Evolutionary conservation across 768 basidiomycete species (phyloP).

Genomic region (Candolleomyces aberdarensis): DNA sequence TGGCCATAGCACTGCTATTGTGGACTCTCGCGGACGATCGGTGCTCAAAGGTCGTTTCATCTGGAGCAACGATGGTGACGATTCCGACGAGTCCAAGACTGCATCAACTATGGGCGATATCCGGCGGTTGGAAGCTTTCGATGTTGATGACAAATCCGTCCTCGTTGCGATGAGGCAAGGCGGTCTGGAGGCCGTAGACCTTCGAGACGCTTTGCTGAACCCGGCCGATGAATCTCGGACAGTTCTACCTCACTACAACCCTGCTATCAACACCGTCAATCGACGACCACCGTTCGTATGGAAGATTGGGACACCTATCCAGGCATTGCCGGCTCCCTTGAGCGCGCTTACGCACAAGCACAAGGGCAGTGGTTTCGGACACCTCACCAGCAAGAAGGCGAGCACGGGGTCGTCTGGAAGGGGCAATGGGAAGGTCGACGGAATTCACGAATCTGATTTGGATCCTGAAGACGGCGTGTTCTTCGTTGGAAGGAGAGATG

Average conservation of each 20-base stretch:
- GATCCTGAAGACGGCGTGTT: conserved; percentile 70
- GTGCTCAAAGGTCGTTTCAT: conserved; percentile 78
- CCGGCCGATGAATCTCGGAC: conserved; percentile 81
- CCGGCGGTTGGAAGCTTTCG: conserved; percentile 80
- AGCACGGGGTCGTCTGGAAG: conserved; percentile 43
- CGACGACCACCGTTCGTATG: conserved; percentile 76
- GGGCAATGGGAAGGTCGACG: conserved; percentile 49
- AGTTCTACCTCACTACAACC: conserved; percentile 65
- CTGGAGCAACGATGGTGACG: conserved; percentile 70
- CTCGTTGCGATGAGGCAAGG: conserved; percentile 86
- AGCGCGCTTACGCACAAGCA: conserved; percentile 32
- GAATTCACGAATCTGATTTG: conserved; percentile 49
- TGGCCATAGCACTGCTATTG: conserved; percentile 84
- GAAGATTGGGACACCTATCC: conserved; percentile 75
- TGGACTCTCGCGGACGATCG: conserved; percentile 81
- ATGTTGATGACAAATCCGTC: conserved; percentile 70
- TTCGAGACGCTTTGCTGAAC: conserved; percentile 73
- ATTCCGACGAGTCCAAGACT: conserved; percentile 32
- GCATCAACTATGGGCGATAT: conserved; percentile 71
- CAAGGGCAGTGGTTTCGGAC: conserved; percentile 33
- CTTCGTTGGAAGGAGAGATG: conserved; percentile 72
- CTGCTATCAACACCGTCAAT: conserved; percentile 58
- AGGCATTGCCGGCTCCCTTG: conserved; percentile 35
- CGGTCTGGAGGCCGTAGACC: conserved; percentile 77
- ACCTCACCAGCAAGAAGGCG: conserved; percentile 45